phyloP scores from a whole-genome alignment of 1,284 basidiomycete species.

The Sphaerobolus stellatus region DNA sequence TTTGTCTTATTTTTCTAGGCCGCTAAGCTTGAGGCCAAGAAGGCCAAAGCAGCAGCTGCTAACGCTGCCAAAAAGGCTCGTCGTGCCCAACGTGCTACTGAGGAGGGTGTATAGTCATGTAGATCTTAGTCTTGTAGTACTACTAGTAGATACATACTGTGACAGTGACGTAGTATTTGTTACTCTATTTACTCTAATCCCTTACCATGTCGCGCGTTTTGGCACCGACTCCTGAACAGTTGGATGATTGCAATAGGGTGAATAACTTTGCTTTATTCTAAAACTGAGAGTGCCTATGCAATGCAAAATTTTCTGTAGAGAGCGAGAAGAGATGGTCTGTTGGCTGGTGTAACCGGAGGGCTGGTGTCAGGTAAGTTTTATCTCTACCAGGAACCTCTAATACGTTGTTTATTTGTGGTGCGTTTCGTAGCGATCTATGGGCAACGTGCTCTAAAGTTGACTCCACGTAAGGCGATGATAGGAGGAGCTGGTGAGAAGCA shows the following conservation, averaged over 20 bases:
- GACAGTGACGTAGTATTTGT: not conserved
- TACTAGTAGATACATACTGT: too few species aligned
- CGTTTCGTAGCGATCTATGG: slow-evolving; percentile 5
- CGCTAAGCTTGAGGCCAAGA: slow-evolving; percentile 79
- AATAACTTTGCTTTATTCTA: not conserved
- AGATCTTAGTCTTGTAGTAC: slow-evolving; percentile 2
- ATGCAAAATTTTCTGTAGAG: not conserved
- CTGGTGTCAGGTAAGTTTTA: slow-evolving; percentile 10
- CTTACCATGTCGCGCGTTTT: slow-evolving; percentile 9
- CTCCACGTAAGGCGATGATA: slow-evolving; percentile 2
- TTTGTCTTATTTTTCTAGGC: slow-evolving; percentile 33
- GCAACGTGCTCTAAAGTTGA: slow-evolving; percentile 6
- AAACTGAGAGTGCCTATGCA: not conserved
- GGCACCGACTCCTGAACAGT: slow-evolving; percentile 9
- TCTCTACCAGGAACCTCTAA: not conserved
- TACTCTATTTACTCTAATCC: not conserved
- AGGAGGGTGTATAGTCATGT: slow-evolving; percentile 20
- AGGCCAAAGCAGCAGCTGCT: slow-evolving; percentile 78
- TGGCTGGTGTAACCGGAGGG: slow-evolving; percentile 10
- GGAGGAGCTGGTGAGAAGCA: slow-evolving; percentile 2
- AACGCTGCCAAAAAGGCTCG: slow-evolving; percentile 96
- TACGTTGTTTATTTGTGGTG: not conserved
- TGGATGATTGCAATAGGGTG: slow-evolving; percentile 11
- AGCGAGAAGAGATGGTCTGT: slow-evolving; percentile 11
- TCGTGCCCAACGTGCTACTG: slow-evolving; percentile 49